Evolutionary conservation across 208 protist genomes (phyloP).

Genomic region (Phytomonas serpens): DNA sequence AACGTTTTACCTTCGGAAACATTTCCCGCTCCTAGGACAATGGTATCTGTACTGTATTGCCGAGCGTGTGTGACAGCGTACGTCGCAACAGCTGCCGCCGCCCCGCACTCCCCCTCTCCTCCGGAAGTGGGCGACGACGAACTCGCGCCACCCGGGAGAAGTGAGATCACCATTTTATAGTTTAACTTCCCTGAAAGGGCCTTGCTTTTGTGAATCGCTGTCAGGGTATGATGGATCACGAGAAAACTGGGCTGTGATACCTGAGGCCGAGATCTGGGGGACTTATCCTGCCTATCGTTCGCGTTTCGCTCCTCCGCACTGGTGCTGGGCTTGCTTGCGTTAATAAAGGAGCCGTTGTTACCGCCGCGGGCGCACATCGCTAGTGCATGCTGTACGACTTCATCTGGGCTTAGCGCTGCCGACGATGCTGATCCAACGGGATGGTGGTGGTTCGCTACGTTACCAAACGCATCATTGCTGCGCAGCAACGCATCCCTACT

Average conservation of each 20-base stretch:
- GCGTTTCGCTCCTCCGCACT: background rate
- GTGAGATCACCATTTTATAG: slow-evolving; percentile 47
- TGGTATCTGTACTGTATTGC: background rate
- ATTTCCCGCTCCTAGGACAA: slow-evolving; percentile 25
- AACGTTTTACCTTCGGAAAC: slow-evolving; percentile 30
- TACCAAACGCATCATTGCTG: background rate
- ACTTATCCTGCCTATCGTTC: background rate
- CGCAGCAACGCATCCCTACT: background rate
- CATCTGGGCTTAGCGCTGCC: background rate
- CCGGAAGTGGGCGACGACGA: background rate
- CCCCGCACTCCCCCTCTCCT: background rate
- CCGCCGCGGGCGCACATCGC: background rate
- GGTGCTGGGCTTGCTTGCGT: background rate
- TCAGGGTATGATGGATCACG: slow-evolving; percentile 2
- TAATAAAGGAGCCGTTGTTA: background rate
- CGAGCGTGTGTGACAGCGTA: background rate
- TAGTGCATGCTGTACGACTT: background rate
- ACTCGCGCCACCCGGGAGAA: background rate
- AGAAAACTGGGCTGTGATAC: background rate
- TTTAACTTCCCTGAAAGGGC: slow-evolving; percentile 30
- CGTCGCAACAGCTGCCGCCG: background rate
- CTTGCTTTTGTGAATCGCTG: slow-evolving; percentile 34
- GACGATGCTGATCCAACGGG: background rate
- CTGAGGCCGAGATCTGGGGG: background rate
- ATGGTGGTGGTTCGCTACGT: background rate